These are phyloP conservation scores for Datura wrightii DNA, from an alignment of 257 asterid species.

Conservation along the genomic window DNA sequence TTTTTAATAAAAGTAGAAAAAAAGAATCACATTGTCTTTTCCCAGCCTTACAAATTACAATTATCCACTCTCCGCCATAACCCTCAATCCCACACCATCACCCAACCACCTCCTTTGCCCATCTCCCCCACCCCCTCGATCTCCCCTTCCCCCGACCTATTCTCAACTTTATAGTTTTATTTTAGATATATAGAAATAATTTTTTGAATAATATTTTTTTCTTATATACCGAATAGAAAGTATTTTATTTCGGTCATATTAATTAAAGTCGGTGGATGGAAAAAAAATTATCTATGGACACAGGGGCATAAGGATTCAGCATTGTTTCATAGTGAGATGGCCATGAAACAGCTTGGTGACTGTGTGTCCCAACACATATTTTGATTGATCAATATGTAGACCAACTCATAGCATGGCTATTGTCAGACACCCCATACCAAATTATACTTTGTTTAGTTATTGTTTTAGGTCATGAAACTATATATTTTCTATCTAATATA, in stretches of 20 bases:
- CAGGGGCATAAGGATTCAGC: background rate
- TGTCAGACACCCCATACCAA: slow-evolving; percentile 25
- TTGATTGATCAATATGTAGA: slow-evolving; percentile 16
- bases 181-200: too few relatives aligned
- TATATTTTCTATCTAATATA: background rate
- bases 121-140: too few relatives aligned
- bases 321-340: background rate
- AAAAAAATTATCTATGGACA: background rate
- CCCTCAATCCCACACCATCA: too few relatives aligned
- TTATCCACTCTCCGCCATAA: too few relatives aligned
- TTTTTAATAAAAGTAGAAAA: too few relatives aligned
- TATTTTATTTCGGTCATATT: too few relatives aligned
- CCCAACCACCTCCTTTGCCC: too few relatives aligned
- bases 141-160: too few relatives aligned
- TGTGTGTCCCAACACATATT: background rate
- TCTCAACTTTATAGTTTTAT: too few relatives aligned
- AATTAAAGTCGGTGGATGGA: background rate
- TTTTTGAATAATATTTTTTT: too few relatives aligned
- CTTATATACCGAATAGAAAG: background rate
- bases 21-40: too few relatives aligned
- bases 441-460: background rate
- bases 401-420: slow-evolving; percentile 15
- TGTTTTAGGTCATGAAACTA: background rate
- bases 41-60: too few relatives aligned
- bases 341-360: background rate